Percentiles rank a stretch among this genome's conserved stretches.
phyloP scores from a whole-genome alignment of 2,329 filamentous ascomycete species.

The Penicillium janthinellum region DNA sequence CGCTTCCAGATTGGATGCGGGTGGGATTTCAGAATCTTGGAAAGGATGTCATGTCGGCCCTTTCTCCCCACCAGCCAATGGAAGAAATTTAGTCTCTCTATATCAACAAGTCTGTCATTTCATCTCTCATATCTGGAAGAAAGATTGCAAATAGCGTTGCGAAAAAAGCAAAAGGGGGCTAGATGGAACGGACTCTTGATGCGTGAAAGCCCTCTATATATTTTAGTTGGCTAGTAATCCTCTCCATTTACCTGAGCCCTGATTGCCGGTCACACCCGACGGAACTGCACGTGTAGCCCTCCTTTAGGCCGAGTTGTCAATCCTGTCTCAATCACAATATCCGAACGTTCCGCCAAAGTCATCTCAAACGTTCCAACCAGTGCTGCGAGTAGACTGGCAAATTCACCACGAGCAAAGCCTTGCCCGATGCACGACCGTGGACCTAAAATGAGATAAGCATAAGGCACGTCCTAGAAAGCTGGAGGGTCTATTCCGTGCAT shows the following conservation, averaged over 20 bases:
- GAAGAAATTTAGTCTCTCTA: not conserved
- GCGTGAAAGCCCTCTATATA: not conserved
- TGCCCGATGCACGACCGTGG: constrained; percentile 82
- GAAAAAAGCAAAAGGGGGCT: too few species aligned
- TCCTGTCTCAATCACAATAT: constrained; percentile 4
- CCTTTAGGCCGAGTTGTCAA: constrained; percentile 7
- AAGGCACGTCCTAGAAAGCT: not conserved
- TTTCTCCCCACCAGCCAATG: constrained; percentile 10
- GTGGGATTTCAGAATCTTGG: constrained; percentile 8
- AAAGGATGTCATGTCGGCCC: constrained; percentile 7
- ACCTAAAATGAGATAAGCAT: constrained; percentile 45
- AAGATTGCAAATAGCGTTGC: not conserved
- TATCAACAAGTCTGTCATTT: not conserved
- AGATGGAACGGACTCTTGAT: not conserved
- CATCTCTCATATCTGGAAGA: not conserved
- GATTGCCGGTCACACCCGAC: not conserved
- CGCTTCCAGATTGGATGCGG: constrained; percentile 9
- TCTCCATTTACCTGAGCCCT: not conserved
- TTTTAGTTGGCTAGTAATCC: too few species aligned
- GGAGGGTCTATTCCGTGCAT: too few species aligned
- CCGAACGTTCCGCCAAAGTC: not conserved
- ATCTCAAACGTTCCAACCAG: constrained; percentile 73
- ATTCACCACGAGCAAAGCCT: constrained; percentile 77
- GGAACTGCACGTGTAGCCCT: constrained; percentile 5
- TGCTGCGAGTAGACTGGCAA: constrained; percentile 76